A percentile compares a stretch with the other conserved stretches of the same genome.
These are phyloP conservation scores for Spergularia bocconei DNA, from an alignment of 148 eudicot species.

Conservation along the genomic window DNA sequence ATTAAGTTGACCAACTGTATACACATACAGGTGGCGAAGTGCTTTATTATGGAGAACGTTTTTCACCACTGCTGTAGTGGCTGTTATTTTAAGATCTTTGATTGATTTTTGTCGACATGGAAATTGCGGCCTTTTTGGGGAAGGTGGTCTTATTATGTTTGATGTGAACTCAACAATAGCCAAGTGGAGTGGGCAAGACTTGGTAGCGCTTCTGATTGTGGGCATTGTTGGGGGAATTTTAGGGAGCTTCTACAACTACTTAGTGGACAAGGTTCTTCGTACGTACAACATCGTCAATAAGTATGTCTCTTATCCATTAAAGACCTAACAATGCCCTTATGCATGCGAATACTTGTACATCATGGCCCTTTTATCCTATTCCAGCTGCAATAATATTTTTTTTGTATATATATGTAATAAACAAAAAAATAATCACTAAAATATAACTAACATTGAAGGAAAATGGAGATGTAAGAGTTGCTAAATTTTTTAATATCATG, in stretches of 20 bases:
- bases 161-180: constrained; percentile 46
- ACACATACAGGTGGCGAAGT: constrained; percentile 72
- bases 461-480: no score
- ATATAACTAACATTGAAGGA: no score
- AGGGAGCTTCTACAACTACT: constrained; percentile 72
- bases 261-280: constrained; percentile 73
- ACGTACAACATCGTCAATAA: constrained; percentile 60
- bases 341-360: no score
- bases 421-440: no score
- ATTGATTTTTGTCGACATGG: constrained; percentile 55
- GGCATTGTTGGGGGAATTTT: constrained; percentile 72
- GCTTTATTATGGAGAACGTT: constrained; percentile 90
- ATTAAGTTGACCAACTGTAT: no score
- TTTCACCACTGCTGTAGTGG: constrained; percentile 81
- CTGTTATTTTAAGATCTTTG: constrained; percentile 54
- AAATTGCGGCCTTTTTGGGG: constrained; percentile 72
- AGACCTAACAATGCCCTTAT: no score
- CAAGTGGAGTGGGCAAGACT: constrained; percentile 40
- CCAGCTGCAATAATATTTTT: no score
- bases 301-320: constrained; percentile 36
- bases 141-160: constrained; percentile 79
- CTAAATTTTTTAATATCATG: no score
- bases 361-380: no score
- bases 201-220: constrained; percentile 48
- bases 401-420: no score